A percentile compares a stretch with the other conserved stretches of the same genome.
Conservation (phyloP, 2,329 filamentous ascomycete species). For the Fusarium sp. region DNA sequence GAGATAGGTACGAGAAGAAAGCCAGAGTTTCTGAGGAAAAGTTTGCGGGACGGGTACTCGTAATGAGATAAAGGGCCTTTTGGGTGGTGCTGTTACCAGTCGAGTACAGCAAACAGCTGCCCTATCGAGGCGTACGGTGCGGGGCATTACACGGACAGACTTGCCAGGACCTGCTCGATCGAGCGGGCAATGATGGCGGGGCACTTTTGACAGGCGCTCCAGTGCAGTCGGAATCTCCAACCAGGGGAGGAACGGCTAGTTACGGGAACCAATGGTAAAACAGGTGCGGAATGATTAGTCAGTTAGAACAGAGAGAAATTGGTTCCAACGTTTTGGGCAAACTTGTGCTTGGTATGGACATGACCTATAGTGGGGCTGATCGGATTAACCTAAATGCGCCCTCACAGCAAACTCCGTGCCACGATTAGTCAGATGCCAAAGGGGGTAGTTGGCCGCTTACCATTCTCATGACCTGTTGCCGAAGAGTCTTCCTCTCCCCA, state of each 20-base stretch:
- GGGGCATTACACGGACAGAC: conserved; percentile 53
- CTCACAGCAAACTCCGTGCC: no score
- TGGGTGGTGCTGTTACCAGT: conserved; percentile 34
- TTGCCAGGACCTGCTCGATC: conserved; percentile 40
- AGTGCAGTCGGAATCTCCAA: conserved; percentile 3
- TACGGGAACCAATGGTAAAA: conserved; percentile 42
- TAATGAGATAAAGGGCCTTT: conserved; percentile 38
- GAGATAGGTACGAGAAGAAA: conserved; percentile 55
- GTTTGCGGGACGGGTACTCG: conserved; percentile 26
- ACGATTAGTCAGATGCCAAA: conserved; percentile 28
- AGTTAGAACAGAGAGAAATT: conserved; percentile 14
- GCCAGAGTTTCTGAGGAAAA: conserved; percentile 21
- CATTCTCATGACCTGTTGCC: conserved; percentile 12
- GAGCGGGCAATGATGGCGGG: conserved; percentile 41
- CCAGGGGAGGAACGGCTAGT: conserved; percentile 37
- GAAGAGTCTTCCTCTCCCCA: conserved; percentile 38
- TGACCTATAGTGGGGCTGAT: neutral
- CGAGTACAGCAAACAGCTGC: conserved; percentile 40
- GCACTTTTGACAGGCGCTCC: conserved; percentile 18
- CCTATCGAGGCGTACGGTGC: conserved; percentile 51
- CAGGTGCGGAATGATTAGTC: conserved; percentile 34
- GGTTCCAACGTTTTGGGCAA: neutral
- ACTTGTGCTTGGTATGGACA: neutral
- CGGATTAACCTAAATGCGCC: conserved; percentile 20
- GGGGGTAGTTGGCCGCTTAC: conserved; percentile 1